A percentile compares a stretch with the other conserved stretches of the same genome.
Evolutionary conservation across 768 basidiomycete genomes (phyloP).

Genomic region (Pisolithus orientalis): DNA sequence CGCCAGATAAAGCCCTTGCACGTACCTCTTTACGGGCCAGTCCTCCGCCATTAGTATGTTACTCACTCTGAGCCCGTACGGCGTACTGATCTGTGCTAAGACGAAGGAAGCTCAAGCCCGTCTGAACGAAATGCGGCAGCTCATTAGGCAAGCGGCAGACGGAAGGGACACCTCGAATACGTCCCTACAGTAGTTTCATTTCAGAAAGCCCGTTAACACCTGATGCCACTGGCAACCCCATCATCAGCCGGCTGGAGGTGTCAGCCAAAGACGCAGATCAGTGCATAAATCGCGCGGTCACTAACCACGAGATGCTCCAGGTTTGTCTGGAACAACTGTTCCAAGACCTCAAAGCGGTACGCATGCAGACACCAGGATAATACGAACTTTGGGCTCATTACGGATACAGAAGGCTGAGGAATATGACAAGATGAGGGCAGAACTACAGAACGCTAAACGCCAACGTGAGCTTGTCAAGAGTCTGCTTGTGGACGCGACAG

Average conservation of each 20-base stretch:
- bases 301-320: slow-evolving; percentile 52
- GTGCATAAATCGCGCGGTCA: slow-evolving; percentile 43
- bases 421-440: slow-evolving; percentile 53
- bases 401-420: slow-evolving; percentile 51
- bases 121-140: slow-evolving; percentile 76
- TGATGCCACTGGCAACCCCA: slow-evolving; percentile 9
- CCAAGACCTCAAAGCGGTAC: slow-evolving; percentile 54
- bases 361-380: slow-evolving; percentile 5
- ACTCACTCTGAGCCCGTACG: slow-evolving; percentile 2
- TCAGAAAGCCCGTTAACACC: slow-evolving; percentile 16
- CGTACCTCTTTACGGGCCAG: slow-evolving; percentile 41
- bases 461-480: slow-evolving; percentile 78
- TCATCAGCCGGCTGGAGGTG: slow-evolving; percentile 36
- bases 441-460: slow-evolving; percentile 62
- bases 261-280: slow-evolving; percentile 54
- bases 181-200: slow-evolving; percentile 32
- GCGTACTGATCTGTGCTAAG: slow-evolving; percentile 30
- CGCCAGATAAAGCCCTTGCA: slow-evolving; percentile 47
- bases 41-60: slow-evolving; percentile 37
- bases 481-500: slow-evolving; percentile 67
- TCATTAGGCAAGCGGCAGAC: slow-evolving; percentile 58
- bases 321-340: slow-evolving; percentile 43
- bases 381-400: neutral
- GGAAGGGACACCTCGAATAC: slow-evolving; percentile 44
- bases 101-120: slow-evolving; percentile 71